These are phyloP conservation scores for Protea cynaroides DNA, from an alignment of 164 flowering plant genomes.

Conservation along the genomic window DNA sequence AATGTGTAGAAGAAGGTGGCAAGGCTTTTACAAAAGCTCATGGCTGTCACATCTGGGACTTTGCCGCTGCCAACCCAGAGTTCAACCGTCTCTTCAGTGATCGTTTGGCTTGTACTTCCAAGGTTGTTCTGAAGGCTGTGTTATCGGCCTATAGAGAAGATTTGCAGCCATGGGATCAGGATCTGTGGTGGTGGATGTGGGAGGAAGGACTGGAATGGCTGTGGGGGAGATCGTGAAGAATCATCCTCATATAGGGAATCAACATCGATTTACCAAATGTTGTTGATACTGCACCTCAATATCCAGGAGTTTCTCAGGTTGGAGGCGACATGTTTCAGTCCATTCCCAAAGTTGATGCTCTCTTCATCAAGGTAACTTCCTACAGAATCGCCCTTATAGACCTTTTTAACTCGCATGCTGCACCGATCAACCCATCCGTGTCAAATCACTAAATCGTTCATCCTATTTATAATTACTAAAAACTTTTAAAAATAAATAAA, in stretches of 20 bases:
- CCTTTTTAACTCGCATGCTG: too few relatives aligned
- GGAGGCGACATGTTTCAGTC: slow-evolving; percentile 24
- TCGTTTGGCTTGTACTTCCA: slow-evolving; percentile 30
- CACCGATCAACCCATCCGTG: too few relatives aligned
- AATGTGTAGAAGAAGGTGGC: slow-evolving; percentile 33
- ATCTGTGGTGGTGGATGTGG: slow-evolving; percentile 36
- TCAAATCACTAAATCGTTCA: too few relatives aligned
- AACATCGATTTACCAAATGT: slow-evolving; percentile 52
- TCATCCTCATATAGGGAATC: slow-evolving; percentile 34
- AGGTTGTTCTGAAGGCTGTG: slow-evolving; percentile 16
- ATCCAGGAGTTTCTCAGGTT: slow-evolving; percentile 25
- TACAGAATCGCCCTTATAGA: too few relatives aligned
- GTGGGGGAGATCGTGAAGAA: slow-evolving; percentile 30
- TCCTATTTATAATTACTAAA: too few relatives aligned
- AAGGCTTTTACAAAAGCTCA: slow-evolving; percentile 36
- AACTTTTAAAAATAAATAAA: too few relatives aligned
- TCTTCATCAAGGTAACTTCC: slow-evolving; percentile 35
- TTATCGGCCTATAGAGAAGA: slow-evolving; percentile 24
- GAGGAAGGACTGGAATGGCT: slow-evolving; percentile 38
- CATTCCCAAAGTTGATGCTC: slow-evolving; percentile 35
- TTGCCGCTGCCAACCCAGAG: slow-evolving; percentile 23
- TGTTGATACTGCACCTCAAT: slow-evolving; percentile 30
- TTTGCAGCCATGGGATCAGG: slow-evolving; percentile 21
- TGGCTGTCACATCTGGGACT: slow-evolving; percentile 30
- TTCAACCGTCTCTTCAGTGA: slow-evolving; percentile 29